Conservation (phyloP, 805 yeast species). For the Saturnispora mendoncae region DNA sequence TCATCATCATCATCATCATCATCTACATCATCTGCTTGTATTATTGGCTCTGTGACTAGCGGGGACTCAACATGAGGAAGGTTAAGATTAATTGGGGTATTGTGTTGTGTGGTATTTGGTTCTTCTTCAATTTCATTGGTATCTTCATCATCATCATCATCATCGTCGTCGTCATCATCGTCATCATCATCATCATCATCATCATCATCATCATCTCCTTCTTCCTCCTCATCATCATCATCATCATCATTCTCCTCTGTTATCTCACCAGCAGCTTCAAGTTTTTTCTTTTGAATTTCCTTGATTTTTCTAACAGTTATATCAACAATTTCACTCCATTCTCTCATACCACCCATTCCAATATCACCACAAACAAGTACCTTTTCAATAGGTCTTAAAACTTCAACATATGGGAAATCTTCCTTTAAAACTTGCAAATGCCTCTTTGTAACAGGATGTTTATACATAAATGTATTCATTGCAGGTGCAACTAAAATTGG, state of each 20-base stretch:
- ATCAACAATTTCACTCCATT: conserved; percentile 89
- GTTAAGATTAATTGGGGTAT: not conserved
- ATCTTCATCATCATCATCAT: not conserved
- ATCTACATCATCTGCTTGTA: conserved; percentile 8
- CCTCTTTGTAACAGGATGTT: conserved; percentile 77
- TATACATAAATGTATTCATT: conserved; percentile 89
- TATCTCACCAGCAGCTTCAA: conserved; percentile 24
- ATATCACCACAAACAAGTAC: conserved; percentile 94
- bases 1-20: conserved; percentile 8
- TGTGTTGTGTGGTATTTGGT: conserved; percentile 12
- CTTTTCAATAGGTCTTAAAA: conserved; percentile 91
- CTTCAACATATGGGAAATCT: conserved; percentile 92
- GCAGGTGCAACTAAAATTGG: conserved; percentile 92
- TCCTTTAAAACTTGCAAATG: conserved; percentile 70
- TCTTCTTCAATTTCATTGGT: conserved; percentile 2
- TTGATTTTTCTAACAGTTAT: conserved; percentile 63
- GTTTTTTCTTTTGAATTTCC: conserved; percentile 49
- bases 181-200: conserved; percentile 33
- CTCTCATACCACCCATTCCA: conserved; percentile 99
- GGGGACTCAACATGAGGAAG: conserved; percentile 5
- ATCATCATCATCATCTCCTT: conserved; percentile 33
- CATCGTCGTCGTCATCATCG: conserved; percentile 31
- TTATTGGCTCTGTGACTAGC: conserved; percentile 1
- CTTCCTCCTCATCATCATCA: conserved; percentile 36
- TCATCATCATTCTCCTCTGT: conserved; percentile 37